A percentile compares a stretch with the other conserved stretches of the same genome.
phyloP scores from a whole-genome alignment of 1,284 basidiomycete genomes.

The Moesziomyces antarcticus region DNA sequence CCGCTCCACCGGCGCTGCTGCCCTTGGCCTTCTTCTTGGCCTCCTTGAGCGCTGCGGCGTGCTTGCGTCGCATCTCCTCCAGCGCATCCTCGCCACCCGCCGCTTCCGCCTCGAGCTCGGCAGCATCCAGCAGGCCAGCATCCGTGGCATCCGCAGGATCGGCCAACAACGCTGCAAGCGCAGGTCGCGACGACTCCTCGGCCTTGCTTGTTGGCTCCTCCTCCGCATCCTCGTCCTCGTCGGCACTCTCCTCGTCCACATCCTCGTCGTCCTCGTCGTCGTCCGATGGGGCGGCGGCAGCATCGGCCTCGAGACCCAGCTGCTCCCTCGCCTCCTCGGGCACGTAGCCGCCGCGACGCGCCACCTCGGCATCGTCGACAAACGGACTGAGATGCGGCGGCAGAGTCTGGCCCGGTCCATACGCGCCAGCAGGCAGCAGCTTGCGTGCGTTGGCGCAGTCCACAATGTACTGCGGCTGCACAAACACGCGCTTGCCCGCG shows the following conservation, averaged over 20 bases:
- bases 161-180: constrained; percentile 71
- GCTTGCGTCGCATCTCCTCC: constrained; percentile 74
- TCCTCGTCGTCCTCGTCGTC: constrained; percentile 56
- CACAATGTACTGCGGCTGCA: constrained; percentile 98
- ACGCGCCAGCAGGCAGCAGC: constrained; percentile 85
- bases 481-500: constrained; percentile 77
- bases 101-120: constrained; percentile 92
- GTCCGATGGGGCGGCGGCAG: constrained; percentile 73
- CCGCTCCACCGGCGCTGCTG: constrained; percentile 65
- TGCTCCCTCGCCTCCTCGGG: constrained; percentile 67
- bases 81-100: constrained; percentile 85
- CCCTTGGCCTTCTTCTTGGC: constrained; percentile 57
- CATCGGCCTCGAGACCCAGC: constrained; percentile 71
- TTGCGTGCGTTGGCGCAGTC: constrained; percentile 92
- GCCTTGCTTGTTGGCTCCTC: constrained; percentile 26
- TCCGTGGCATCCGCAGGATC: constrained; percentile 75
- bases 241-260: constrained; percentile 65
- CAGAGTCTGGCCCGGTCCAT: constrained; percentile 85
- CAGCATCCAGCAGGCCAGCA: constrained; percentile 79
- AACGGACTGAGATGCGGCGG: constrained; percentile 98
- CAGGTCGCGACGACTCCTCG: constrained; percentile 37
- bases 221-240: constrained; percentile 69
- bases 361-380: constrained; percentile 77
- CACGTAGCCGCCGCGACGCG: constrained; percentile 69
- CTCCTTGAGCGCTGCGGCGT: constrained; percentile 55